Percentiles rank a stretch among this genome's conserved stretches.
Conservation (phyloP, 176 grass and related monocot species). For the Typha latifolia region DNA sequence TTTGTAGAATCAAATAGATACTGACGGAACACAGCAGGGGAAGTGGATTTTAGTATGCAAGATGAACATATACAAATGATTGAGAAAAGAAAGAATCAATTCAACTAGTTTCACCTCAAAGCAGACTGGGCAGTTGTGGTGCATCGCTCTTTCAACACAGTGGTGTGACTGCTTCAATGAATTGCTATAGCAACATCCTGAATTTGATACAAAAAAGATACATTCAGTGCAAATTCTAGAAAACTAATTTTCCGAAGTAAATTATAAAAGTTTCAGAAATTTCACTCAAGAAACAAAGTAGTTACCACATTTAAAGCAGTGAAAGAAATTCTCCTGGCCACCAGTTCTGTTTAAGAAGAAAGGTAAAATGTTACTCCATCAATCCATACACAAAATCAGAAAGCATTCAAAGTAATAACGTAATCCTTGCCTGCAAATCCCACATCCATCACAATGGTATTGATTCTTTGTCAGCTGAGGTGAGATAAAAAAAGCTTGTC, state of each 20-base stretch:
- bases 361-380: constrained; percentile 1
- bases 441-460: constrained; percentile 82
- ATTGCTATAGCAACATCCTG: constrained; percentile 72
- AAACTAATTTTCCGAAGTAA: neutral
- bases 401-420: neutral
- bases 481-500: neutral
- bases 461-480: constrained; percentile 51
- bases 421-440: constrained; percentile 59
- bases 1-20: constrained; percentile 81
- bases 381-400: neutral
- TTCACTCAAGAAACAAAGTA: neutral
- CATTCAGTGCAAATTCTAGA: neutral
- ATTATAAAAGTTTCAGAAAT: neutral
- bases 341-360: constrained; percentile 36
- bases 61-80: neutral
- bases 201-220: neutral
- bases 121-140: constrained; percentile 84
- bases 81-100: neutral
- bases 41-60: neutral
- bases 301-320: constrained; percentile 64
- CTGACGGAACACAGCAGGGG: constrained; percentile 19
- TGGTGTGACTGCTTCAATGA: constrained; percentile 57
- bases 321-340: constrained; percentile 58
- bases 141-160: constrained; percentile 79
- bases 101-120: constrained; percentile 45